Conservation (phyloP, 805 yeast species). For the Cyberlindnera veronae region DNA sequence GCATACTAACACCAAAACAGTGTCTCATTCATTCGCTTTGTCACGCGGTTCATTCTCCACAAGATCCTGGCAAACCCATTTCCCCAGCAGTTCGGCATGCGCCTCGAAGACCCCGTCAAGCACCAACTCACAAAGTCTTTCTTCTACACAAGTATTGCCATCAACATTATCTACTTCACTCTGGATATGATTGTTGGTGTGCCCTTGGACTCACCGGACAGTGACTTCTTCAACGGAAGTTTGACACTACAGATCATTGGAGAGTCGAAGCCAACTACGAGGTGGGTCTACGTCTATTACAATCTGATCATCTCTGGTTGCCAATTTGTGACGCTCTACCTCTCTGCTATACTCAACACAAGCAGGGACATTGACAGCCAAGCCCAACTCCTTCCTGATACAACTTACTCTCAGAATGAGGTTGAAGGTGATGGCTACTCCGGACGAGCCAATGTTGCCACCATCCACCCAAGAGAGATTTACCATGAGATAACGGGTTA, state of each 20-base stretch:
- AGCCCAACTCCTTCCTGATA: constrained; percentile 27
- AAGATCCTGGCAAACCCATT: constrained; percentile 40
- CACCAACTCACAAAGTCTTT: constrained; percentile 31
- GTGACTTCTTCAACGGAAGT: constrained; percentile 32
- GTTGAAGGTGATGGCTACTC: constrained; percentile 42
- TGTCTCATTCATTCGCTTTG: constrained; percentile 26
- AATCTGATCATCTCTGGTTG: constrained; percentile 30
- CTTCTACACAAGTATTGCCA: constrained; percentile 23
- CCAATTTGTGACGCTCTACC: constrained; percentile 31
- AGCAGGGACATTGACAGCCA: constrained; percentile 26
- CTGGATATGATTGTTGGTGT: constrained; percentile 36
- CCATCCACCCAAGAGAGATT: constrained; percentile 32
- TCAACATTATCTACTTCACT: constrained; percentile 29
- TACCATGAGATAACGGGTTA: constrained; percentile 24
- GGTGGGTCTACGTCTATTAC: constrained; percentile 24
- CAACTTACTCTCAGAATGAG: constrained; percentile 20
- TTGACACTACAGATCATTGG: constrained; percentile 45
- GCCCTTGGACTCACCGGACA: constrained; percentile 4
- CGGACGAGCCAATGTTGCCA: constrained; percentile 37
- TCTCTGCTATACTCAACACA: constrained; percentile 32
- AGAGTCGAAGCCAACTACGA: constrained; percentile 34
- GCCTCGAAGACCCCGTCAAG: constrained; percentile 20
- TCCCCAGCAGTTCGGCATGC: constrained; percentile 27
- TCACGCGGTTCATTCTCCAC: constrained; percentile 35
- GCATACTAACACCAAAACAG: constrained; percentile 14